Conservation (phyloP, 768 basidiomycete genomes). For the Termitomyces sp. region DNA sequence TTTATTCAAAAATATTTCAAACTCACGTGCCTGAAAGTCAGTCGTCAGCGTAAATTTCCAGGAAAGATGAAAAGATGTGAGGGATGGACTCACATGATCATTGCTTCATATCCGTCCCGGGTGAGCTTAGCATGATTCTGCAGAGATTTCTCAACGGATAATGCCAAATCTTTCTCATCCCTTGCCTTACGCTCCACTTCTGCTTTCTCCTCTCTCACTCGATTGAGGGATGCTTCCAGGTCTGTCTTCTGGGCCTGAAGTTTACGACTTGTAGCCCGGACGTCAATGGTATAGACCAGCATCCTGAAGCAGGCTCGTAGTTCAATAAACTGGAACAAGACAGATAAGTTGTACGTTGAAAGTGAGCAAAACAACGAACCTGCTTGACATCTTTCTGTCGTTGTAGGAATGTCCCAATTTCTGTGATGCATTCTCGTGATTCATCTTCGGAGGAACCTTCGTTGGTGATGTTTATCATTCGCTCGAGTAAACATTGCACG, state of each 20-base stretch:
- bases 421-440: conserved; percentile 44
- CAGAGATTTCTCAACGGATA: conserved; percentile 46
- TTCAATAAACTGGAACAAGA: conserved; percentile 37
- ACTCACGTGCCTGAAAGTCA: conserved; percentile 25
- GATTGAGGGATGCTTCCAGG: conserved; percentile 22
- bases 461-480: conserved; percentile 47
- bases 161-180: conserved; percentile 46
- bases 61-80: not conserved
- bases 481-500: conserved; percentile 35
- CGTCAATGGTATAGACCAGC: conserved; percentile 44
- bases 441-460: conserved; percentile 48
- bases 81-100: conserved; percentile 31
- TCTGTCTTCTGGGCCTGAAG: conserved; percentile 28
- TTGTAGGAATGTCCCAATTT: conserved; percentile 42
- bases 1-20: not conserved
- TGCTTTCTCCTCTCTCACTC: conserved; percentile 28
- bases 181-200: conserved; percentile 31
- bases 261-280: conserved; percentile 26
- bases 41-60: not conserved
- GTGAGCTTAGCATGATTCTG: conserved; percentile 45
- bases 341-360: not conserved
- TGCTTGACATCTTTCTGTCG: conserved; percentile 34
- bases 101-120: conserved; percentile 33
- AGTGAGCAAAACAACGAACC: conserved; percentile 22
- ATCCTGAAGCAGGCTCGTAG: conserved; percentile 43